A percentile compares a stretch with the other conserved stretches of the same genome.
Evolutionary conservation across 2,329 filamentous ascomycete genomes (phyloP).

Genomic region (Colletotrichum limetticola): DNA sequence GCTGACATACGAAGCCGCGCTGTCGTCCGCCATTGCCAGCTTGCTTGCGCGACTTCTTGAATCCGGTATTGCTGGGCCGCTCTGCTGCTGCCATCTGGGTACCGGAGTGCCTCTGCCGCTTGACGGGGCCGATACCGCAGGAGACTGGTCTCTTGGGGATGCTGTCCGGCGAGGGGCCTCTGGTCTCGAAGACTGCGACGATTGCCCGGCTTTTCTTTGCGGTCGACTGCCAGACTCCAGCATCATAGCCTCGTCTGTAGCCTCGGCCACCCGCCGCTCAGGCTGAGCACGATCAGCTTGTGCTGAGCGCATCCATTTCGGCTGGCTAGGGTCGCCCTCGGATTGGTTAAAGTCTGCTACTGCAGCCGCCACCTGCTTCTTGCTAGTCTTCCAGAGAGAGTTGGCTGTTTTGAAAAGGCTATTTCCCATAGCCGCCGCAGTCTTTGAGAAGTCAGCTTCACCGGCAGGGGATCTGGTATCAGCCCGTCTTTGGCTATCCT

Average conservation of each 20-base stretch:
- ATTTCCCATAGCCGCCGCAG: conserved; percentile 83
- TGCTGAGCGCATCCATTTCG: conserved; percentile 93
- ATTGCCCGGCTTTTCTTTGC: conserved; percentile 50
- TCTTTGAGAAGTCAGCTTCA: conserved; percentile 81
- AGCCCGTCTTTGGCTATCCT: conserved; percentile 42
- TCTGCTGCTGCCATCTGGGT: conserved; percentile 73
- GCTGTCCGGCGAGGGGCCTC: conserved; percentile 40
- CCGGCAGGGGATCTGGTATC: conserved; percentile 67
- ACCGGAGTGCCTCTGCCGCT: conserved; percentile 55
- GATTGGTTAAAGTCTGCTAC: conserved; percentile 84
- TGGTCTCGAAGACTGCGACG: conserved; percentile 46
- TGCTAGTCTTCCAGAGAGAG: conserved; percentile 92
- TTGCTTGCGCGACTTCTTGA: conserved; percentile 74
- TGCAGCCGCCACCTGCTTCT: conserved; percentile 92
- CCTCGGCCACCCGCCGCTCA: conserved; percentile 48
- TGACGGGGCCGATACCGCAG: conserved; percentile 56
- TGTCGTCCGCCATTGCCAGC: conserved; percentile 82
- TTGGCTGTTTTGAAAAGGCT: conserved; percentile 94
- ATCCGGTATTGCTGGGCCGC: conserved; percentile 54
- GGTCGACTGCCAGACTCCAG: conserved; percentile 74
- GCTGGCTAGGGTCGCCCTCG: conserved; percentile 81
- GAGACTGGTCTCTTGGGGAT: conserved; percentile 59
- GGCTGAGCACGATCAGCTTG: conserved; percentile 51
- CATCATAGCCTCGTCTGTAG: conserved; percentile 82
- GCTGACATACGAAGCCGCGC: conserved; percentile 86